Evolutionary conservation across 177 flowering plant genomes (phyloP), one percentile per base, ranked within the genome.

Genomic region (Vitis hybrid): DNA sequence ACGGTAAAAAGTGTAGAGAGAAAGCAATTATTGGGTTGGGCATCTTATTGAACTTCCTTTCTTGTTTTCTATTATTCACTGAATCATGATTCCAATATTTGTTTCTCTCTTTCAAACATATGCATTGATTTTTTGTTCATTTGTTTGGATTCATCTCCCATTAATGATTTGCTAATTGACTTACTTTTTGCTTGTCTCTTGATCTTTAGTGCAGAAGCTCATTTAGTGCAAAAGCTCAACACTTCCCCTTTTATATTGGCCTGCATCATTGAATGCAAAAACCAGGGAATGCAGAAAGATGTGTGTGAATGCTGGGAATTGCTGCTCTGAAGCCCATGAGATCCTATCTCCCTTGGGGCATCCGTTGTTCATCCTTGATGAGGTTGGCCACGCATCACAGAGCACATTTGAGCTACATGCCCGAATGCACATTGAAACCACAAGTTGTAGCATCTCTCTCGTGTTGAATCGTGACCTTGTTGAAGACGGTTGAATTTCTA

Each of bases 261-360:
- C 45, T 50, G 18, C 12, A 19, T 68, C 11, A 48, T 65, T 18
- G 65, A 39, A 39, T n/a, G 52, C 52, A 58, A 54, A 32, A 18
- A 51, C 52, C 75, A 70, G 80, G 82, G 82, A 78, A 83, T 83
- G 84, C 79, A 21, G 86, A 80, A 81, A 76, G 82, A 83, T 83
- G 86, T 74, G 80, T 51, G 61, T 76, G 18, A 49, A 51, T 23
- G 70, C 57, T 61, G 74, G 69, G 23, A 59, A 68, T 50, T 69
- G 45, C 13, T 34, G 54, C 62, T 52, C 39, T 56, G 56, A 51
- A 26, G 56, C 49, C 39, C 12, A 8, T 69, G 64, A 51, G 58
- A 59, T 50, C n/a, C 10, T 60, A 19, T 12, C 60, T 39, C 62
- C 56, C 6, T 73, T 54, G 11, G 56, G 70, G 51, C 63, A 14